Evolutionary conservation across 1,284 basidiomycete genomes (phyloP), one percentile per base, ranked within the genome.

Genomic region (Puccinia horiana): DNA sequence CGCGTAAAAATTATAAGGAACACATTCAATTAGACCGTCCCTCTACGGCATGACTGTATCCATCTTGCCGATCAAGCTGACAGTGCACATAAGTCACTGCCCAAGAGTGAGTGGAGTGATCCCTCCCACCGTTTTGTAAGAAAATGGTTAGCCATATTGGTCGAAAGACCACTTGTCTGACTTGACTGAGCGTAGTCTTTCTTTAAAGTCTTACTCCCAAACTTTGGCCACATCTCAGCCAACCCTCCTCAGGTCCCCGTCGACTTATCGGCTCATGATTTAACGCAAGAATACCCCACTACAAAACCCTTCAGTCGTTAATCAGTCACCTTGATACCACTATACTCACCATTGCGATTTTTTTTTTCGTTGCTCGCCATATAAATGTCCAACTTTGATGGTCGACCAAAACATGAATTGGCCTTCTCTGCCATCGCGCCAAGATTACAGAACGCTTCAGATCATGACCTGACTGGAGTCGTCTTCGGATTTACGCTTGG

Each of bases 401-500:
- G 9, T 4, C 4, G 35, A n/a, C 35, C 29, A 16, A 65, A 40
- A 35, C 61, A 35, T 40, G 35, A 23, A 65, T 40, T 65, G 61
- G 16, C 35, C 4, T 11, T 23, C 8, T 40, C 61, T 14, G 40
- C 12, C 8, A 40, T 23, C 37, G 35, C 16, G 3, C 61, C 61
- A 29, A 37, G 16, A 18, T 40, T 40, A 23, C 61, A 40, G 18
- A 65, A 65, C 12, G 16, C 69, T 29, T 47, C 69, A 49, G 69
- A 70, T 49, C 69, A 70, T 70, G 47, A 70, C 47, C 18, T 70
- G 47, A 49, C 47, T 29, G 69, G 69, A 8, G 69, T 52, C 49
- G 44, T 70, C n/a, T 70, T 70, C 14, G 69, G 69, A 47, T 70
- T 49, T 23, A 70, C 69, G 9, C 47, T 70, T 49, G 69, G 69